Percentiles rank a stretch among this genome's conserved stretches.
Conservation (phyloP, 2,329 filamentous ascomycete genomes). For the Clonostachys sp. region DNA sequence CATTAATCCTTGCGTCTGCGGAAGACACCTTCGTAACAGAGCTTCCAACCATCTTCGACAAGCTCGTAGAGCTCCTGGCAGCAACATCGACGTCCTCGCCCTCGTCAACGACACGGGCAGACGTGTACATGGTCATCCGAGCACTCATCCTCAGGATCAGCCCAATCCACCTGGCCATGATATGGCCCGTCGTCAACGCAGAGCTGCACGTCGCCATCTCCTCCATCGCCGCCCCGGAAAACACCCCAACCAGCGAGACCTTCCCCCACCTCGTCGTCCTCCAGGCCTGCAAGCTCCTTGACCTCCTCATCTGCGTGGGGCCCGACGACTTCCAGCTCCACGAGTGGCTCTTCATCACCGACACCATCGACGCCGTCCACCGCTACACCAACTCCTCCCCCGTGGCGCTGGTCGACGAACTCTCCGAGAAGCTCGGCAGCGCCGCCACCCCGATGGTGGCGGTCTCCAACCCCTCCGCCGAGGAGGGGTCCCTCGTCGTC, state of each 20-base stretch:
- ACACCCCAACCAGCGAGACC: conserved; percentile 59
- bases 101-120: conserved; percentile 81
- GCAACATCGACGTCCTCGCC: conserved; percentile 87
- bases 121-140: conserved; percentile 84
- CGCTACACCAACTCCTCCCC: conserved; percentile 65
- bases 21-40: conserved; percentile 78
- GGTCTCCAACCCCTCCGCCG: conserved; percentile 9
- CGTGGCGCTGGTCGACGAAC: conserved; percentile 76
- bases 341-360: conserved; percentile 95
- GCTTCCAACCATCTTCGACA: conserved; percentile 70
- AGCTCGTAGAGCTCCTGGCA: conserved; percentile 77
- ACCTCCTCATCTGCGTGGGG: conserved; percentile 77
- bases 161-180: conserved; percentile 70
- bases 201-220: conserved; percentile 79
- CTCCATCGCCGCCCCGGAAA: conserved; percentile 61
- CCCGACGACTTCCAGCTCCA: conserved; percentile 98
- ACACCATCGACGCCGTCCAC: conserved; percentile 95
- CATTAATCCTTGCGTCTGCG: conserved; percentile 72
- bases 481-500: conserved; percentile 27
- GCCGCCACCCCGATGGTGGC: conserved; percentile 13
- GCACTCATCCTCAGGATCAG: conserved; percentile 77
- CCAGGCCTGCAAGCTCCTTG: conserved; percentile 91
- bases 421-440: conserved; percentile 69
- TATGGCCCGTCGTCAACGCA: conserved; percentile 87
- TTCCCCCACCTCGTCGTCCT: conserved; percentile 75